Conservation (phyloP, 176 grass and related monocot genomes). For the Bromus sterilis region DNA sequence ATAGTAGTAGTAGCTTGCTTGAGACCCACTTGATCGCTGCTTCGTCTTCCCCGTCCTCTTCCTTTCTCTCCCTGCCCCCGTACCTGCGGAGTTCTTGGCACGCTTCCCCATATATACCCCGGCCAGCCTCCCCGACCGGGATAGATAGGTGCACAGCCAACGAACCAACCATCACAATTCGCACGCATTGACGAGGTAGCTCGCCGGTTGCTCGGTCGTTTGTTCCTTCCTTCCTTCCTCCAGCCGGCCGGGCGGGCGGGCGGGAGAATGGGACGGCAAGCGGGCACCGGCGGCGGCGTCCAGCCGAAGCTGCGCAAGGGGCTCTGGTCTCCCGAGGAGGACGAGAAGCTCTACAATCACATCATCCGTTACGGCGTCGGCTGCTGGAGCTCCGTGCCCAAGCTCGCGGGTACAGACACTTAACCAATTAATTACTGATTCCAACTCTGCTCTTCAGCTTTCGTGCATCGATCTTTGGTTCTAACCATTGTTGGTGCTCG, state of each 20-base stretch:
- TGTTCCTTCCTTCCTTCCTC: background rate
- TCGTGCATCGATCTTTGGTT: background rate
- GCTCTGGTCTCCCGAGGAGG: constrained; percentile 84
- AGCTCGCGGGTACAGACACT: constrained; percentile 48
- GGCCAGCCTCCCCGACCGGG: constrained; percentile 16
- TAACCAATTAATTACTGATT: background rate
- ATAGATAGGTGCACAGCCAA: constrained; percentile 36
- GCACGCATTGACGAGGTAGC: constrained; percentile 11
- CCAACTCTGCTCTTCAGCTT: background rate
- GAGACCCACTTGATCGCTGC: constrained; percentile 65
- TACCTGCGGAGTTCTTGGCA: constrained; percentile 46
- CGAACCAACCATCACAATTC: constrained; percentile 15
- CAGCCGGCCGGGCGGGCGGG: constrained; percentile 10
- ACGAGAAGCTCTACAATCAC: constrained; percentile 94
- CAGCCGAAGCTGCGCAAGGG: constrained; percentile 88
- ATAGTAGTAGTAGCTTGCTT: constrained; percentile 73
- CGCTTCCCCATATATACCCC: constrained; percentile 59
- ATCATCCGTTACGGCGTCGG: constrained; percentile 81
- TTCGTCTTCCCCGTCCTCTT: constrained; percentile 5
- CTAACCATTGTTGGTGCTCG: background rate
- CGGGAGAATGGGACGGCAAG: constrained; percentile 60
- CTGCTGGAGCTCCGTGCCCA: constrained; percentile 89
- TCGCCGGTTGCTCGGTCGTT: background rate
- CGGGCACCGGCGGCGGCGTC: constrained; percentile 39
- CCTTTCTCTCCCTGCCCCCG: background rate